Base-by-base conservation (phyloP, 371 early-diverging fungal species). In the Circinella minor region DNA sequence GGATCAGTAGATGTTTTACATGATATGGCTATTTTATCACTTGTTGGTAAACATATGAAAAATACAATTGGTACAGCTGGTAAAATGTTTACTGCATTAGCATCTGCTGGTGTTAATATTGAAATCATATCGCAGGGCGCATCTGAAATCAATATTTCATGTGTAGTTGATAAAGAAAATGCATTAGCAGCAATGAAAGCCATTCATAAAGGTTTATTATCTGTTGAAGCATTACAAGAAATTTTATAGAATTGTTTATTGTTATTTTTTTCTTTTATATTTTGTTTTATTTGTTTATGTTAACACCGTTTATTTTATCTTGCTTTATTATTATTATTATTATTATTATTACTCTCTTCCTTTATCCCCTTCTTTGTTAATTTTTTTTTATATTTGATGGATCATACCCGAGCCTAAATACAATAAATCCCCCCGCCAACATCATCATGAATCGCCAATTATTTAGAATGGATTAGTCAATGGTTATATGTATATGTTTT, bases 71-170 rank as follows among this genome's bases (percentile, higher is more conserved):
- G 99, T 66, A 91, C 95, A 48, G 94, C 97, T 10, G 93, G 96
- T 7, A 88, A 88, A 63, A 97, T 99, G 96, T 98, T 99, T 78
- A 85, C 88, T 46, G 93, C 94, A 3, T 82, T 99, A 38, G 97
- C 97, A 11, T 88, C 88, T 59, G 90, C 93, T 63, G 87, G 90
- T 55, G 92, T 98, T 72, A 99, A 96, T 80, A 96, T 99, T 72
- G 98, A 98, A 81, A 98, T 98, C 92, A 97, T 98, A 62, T 96
- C 96, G 10, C 99, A 98, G 82, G 98, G 98, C 48, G 94, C 97
- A 8, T 92, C 92, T 5, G 99, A 98, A 80, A 98, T 98, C 80
- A 98, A 98, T 78, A 97, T 98, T 63, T 95, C 95, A 20, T 99
- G 99, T 71, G 98, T 99, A 3, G 93, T 98, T 65, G 86, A 87